Evolutionary conservation across 768 basidiomycete genomes (phyloP).

Genomic region (Sporobolomyces phaffii): DNA sequence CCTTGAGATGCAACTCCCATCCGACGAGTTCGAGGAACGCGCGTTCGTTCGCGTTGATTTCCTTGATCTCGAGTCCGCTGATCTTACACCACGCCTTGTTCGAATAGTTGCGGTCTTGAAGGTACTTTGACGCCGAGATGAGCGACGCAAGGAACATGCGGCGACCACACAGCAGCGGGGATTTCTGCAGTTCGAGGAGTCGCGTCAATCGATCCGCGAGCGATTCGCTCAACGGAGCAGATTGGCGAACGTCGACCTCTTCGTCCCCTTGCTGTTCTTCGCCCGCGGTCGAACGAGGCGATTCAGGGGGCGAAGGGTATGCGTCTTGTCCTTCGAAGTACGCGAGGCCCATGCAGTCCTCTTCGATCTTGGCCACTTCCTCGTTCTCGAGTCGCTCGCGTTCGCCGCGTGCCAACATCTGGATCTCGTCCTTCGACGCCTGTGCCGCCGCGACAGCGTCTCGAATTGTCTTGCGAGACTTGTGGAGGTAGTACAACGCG

Average conservation of each 20-base stretch:
- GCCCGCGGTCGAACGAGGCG: slow-evolving; percentile 4
- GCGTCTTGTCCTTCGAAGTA: neutral
- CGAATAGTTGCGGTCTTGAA: slow-evolving; percentile 87
- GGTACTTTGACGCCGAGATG: slow-evolving; percentile 84
- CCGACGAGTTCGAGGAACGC: slow-evolving; percentile 77
- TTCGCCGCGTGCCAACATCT: slow-evolving; percentile 40
- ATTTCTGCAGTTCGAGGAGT: slow-evolving; percentile 19
- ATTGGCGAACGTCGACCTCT: too few relatives aligned
- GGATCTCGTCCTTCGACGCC: slow-evolving; percentile 48
- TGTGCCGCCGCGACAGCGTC: slow-evolving; percentile 56
- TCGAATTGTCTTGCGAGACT: slow-evolving; percentile 65
- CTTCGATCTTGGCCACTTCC: slow-evolving; percentile 29
- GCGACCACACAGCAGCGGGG: slow-evolving; percentile 67
- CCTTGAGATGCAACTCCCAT: slow-evolving; percentile 46
- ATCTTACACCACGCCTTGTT: slow-evolving; percentile 92
- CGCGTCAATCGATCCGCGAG: slow-evolving; percentile 1
- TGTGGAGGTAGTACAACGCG: slow-evolving; percentile 75
- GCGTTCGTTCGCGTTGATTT: slow-evolving; percentile 82
- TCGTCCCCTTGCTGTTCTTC: neutral
- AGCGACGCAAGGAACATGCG: slow-evolving; percentile 80
- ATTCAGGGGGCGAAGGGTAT: slow-evolving; percentile 34
- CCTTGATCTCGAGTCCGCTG: slow-evolving; percentile 74
- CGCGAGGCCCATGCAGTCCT: too few relatives aligned
- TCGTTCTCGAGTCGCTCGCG: slow-evolving; percentile 46
- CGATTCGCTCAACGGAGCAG: too few relatives aligned